Base-by-base conservation (phyloP, 139 green algal species). In the Tetraselmis chui region DNA sequence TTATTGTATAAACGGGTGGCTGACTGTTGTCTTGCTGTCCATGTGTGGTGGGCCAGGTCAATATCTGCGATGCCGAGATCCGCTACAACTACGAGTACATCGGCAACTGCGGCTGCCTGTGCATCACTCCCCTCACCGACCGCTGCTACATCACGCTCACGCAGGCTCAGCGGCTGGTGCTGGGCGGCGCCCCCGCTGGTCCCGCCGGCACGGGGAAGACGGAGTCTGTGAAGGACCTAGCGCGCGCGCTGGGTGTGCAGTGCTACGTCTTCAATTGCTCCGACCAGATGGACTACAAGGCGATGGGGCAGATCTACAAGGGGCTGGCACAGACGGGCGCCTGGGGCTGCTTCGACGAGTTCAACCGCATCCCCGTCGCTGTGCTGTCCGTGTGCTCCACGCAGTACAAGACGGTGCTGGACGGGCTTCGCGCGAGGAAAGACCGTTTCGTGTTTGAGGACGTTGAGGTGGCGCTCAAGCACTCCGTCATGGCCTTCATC, bases 261-360 rank as follows among this genome's bases (percentile, higher is more conserved):
- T 96, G 93, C 87, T 98, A 98, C 83, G 95, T 98, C 2, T 98
- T 98, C 91, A 98, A 98, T 88, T 98, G 95, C 92, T 93, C 86
- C 45, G 93, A 98, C 84, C 94, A 98, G 91, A 96, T 98, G 93
- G 95, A 98, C 86, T 97, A 95, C 93, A 94, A 93, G 83, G 90
- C 87, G 75, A 96, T 95, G 92, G 90, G 89, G 28, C 83, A 95
- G 85, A 96, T 97, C 78, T 98, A 95, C 91, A 97, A 97, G 84
- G 94, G 95, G 25, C 91, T 98, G 45, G 93, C 95, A 24, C 93
- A 97, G 85, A 96, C 92, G 0, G 94, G 94, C 28, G 92, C 95
- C 2, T 98, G 95, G 95, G 94, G 93, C 31, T 98, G 94, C 92
- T 96, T 98, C 83, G 95, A 98, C 83, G 95, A 98, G 88, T 98